Evolutionary conservation across 768 basidiomycete species (phyloP).

Genomic region (Leucocoprinus birnbaumii): DNA sequence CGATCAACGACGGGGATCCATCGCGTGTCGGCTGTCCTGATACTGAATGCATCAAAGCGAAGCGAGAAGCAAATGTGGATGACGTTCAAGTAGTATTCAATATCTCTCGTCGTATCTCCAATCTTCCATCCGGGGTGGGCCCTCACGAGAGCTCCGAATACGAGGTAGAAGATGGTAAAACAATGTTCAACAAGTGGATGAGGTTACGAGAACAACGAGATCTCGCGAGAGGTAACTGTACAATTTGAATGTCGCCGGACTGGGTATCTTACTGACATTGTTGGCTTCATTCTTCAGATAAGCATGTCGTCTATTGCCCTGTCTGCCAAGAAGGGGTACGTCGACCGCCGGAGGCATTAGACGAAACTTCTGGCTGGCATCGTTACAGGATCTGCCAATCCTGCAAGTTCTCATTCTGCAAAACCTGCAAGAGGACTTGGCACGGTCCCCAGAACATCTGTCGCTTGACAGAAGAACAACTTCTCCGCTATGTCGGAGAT

Average conservation of each 20-base stretch:
- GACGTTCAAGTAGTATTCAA: not conserved
- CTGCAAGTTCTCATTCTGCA: slow-evolving; percentile 10
- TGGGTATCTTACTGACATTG: not conserved
- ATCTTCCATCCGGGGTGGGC: no score
- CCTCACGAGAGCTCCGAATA: no score
- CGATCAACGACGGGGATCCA: not conserved
- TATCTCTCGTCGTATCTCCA: not conserved
- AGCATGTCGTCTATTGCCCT: not conserved
- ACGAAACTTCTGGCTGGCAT: not conserved
- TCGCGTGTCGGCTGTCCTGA: not conserved
- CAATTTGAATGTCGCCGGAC: not conserved
- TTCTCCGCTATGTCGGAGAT: not conserved
- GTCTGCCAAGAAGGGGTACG: not conserved
- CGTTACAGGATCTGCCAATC: not conserved
- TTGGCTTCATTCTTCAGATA: not conserved
- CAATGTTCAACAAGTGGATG: no score
- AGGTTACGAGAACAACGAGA: no score
- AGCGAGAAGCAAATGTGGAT: not conserved
- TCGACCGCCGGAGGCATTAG: not conserved
- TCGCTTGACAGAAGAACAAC: no score
- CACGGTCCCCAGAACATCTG: not conserved
- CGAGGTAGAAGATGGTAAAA: no score
- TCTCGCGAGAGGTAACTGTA: no score
- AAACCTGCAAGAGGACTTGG: slow-evolving; percentile 8
- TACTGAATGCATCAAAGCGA: not conserved